A percentile compares a stretch with the other conserved stretches of the same genome.
These are phyloP conservation scores for Lentinus polychrous DNA, from an alignment of 1,284 basidiomycete species.

Conservation along the genomic window DNA sequence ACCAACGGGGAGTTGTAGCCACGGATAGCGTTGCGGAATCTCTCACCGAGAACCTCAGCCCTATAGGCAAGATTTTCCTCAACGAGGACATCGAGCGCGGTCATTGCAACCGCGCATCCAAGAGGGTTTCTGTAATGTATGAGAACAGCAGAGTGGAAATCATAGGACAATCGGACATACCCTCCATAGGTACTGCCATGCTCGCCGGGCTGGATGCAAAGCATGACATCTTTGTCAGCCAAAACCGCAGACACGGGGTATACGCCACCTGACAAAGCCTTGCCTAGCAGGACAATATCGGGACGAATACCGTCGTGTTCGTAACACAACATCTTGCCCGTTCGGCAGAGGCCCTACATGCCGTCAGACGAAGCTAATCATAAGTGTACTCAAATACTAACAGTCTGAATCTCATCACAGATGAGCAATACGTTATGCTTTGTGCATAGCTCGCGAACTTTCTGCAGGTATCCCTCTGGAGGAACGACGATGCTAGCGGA, in stretches of 20 bases:
- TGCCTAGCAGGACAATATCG: constrained; percentile 91
- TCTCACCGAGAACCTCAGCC: constrained; percentile 72
- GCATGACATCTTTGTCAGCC: constrained; percentile 87
- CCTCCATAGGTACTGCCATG: constrained; percentile 97
- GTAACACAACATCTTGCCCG: constrained; percentile 83
- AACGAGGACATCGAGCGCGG: constrained; percentile 83
- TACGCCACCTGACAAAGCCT: constrained; percentile 94
- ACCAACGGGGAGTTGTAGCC: constrained; percentile 68
- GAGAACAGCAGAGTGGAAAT: neutral
- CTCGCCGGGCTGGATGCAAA: constrained; percentile 94
- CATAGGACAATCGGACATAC: constrained; percentile 32
- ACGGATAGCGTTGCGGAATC: constrained; percentile 68
- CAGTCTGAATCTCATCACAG: constrained; percentile 97
- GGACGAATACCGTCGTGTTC: constrained; percentile 89
- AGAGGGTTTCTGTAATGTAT: constrained; percentile 74
- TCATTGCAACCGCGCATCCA: constrained; percentile 90
- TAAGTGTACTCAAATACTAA: constrained; percentile 22
- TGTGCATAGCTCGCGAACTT: constrained; percentile 81
- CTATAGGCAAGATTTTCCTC: constrained; percentile 82
- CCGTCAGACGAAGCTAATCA: constrained; percentile 1
- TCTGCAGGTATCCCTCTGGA: constrained; percentile 79
- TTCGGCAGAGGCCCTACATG: constrained; percentile 69
- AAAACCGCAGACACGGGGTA: constrained; percentile 97
- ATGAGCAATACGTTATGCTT: constrained; percentile 93
- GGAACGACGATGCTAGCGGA: constrained; percentile 80